These are phyloP conservation scores for Sporodiniella umbellata DNA, from an alignment of 371 early-diverging fungal genomes.

Conservation along the genomic window DNA sequence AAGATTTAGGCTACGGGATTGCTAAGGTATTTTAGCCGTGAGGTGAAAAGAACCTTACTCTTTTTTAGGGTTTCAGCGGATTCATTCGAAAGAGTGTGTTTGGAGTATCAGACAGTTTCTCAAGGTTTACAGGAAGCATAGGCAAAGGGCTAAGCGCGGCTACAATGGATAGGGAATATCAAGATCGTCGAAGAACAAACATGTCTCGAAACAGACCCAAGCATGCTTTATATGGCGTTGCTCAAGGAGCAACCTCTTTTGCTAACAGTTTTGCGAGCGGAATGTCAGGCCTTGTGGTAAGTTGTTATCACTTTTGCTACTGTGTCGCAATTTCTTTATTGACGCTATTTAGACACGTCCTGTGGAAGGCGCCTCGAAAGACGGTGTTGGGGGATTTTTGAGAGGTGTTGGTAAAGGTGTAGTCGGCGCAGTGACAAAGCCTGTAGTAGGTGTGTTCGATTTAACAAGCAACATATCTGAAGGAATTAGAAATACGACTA, in stretches of 20 bases:
- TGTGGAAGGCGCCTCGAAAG: conserved; percentile 86
- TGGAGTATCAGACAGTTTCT: conserved; percentile 93
- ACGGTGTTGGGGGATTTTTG: conserved; percentile 94
- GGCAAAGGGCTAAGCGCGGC: conserved; percentile 96
- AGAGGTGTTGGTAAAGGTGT: conserved; percentile 96
- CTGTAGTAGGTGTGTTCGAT: conserved; percentile 91
- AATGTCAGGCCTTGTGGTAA: conserved; percentile 71
- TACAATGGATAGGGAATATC: conserved; percentile 92
- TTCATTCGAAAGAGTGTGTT: conserved; percentile 95
- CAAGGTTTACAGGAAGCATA: conserved; percentile 93
- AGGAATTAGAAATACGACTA: conserved; percentile 41
- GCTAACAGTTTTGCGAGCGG: conserved; percentile 86
- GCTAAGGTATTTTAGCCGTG: too few relatives aligned
- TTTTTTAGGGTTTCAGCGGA: conserved; percentile 76
- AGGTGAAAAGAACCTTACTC: too few relatives aligned
- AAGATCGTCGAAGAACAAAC: conserved; percentile 77
- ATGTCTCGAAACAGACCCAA: conserved; percentile 87
- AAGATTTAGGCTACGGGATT: conserved; percentile 93
- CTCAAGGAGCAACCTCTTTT: conserved; percentile 87
- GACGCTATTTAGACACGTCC: conserved; percentile 68
- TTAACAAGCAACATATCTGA: conserved; percentile 89
- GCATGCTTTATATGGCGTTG: conserved; percentile 89
- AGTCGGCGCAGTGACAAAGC: conserved; percentile 91
- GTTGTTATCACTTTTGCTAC: too few relatives aligned
- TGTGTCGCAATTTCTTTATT: not conserved